phyloP scores from a whole-genome alignment of 1,284 basidiomycete genomes.

The Ustilago hordei region DNA sequence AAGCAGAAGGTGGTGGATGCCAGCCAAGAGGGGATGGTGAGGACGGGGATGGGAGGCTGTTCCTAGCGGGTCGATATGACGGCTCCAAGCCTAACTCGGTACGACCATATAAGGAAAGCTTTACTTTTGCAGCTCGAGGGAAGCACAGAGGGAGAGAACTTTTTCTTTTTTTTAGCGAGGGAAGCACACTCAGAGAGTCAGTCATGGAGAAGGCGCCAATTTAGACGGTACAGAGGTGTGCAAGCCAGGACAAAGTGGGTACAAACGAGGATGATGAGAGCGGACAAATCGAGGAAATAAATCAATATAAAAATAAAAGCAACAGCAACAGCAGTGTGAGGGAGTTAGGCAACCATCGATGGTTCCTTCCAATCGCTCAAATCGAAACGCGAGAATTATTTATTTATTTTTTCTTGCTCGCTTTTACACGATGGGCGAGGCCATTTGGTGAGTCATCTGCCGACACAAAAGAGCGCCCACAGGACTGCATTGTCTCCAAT shows the following conservation, averaged over 20 bases:
- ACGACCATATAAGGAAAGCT: background rate
- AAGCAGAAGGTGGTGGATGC: background rate
- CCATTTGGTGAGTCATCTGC: background rate
- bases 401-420: background rate
- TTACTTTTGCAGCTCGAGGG: background rate
- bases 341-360: background rate
- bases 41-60: background rate
- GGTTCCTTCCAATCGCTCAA: background rate
- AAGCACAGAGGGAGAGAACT: background rate
- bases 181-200: background rate
- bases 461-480: background rate
- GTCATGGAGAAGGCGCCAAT: background rate
- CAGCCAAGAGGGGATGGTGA: background rate
- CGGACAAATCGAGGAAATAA: background rate
- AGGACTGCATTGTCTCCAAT: background rate
- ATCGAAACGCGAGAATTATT: background rate
- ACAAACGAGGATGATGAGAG: constrained; percentile 2
- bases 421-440: background rate
- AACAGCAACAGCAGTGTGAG: constrained; percentile 4
- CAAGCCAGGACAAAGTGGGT: background rate
- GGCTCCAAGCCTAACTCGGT: background rate
- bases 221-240: no score
- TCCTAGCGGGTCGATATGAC: background rate
- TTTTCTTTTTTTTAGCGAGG: background rate
- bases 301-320: no score